Evolutionary conservation across 768 basidiomycete genomes (phyloP), one percentile per base, ranked within the genome.

Genomic region (Russula virescens): DNA sequence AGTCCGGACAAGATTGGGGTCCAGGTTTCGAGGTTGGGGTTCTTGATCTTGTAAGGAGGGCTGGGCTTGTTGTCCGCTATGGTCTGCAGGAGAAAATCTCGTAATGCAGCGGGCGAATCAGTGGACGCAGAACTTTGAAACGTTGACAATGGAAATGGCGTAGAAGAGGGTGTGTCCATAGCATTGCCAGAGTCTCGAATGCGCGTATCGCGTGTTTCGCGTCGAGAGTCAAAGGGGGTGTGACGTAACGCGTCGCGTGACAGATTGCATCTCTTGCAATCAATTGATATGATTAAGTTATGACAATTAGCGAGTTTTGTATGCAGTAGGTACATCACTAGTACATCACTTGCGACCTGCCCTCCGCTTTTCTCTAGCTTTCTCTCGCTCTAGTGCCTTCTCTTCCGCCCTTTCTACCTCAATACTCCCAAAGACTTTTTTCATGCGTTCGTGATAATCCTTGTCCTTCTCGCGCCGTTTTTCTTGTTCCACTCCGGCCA

Each of bases 371-470:
- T 88, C 88, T 71, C 80, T 87, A 46, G 76, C 73, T 75, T 93
- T 94, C 70, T 87, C 88, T 73, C 89, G 82, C 70, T 94, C 88
- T 87, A 88, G 85, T 47, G 84, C 85, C 79, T 97, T 98, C 77
- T 98, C 86, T 76, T 98, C 97, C 23, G 94, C 93, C 57, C 96
- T 80, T 78, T 99, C 97, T 35, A 85, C 82, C 67, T 93, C 90
- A 34, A 93, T 79, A 0, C 84, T 83, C 2, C 80, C 85, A 73
- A 81, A 89, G 25, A 89, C 93, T 69, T 82, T 85, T 71, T 88
- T 87, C 88, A 98, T 93, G 66, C 85, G 83, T 53, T 85, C 83
- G 69, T 83, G 85, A 74, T 99, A 98, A 31, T 75, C 76, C 65
- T 69, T 77, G 69, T 98, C 96, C 80, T 93, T 95, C 77, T 89